phyloP scores from a whole-genome alignment of 192 early-diverging fungal species.

The Neocallimastix lanati region DNA sequence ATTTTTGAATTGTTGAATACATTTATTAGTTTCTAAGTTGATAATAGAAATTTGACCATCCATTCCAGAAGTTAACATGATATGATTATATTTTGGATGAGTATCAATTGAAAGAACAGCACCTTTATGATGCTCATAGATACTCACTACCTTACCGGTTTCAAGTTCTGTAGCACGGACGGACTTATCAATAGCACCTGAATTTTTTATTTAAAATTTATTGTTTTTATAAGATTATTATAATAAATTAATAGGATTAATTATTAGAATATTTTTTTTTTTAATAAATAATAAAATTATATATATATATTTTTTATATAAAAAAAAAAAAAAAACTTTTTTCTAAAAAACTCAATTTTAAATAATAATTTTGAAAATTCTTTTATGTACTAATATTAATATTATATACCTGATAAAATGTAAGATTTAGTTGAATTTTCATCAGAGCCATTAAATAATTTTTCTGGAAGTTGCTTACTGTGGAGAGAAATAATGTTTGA shows the following conservation, averaged over 20 bases:
- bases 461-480: constrained; percentile 8
- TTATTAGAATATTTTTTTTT: too few species aligned
- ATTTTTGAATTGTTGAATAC: constrained; percentile 39
- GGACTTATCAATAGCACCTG: constrained; percentile 40
- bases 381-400: too few species aligned
- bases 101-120: constrained; percentile 42
- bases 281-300: too few species aligned
- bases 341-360: too few species aligned
- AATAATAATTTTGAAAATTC: too few species aligned
- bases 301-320: too few species aligned
- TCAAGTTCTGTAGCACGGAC: constrained; percentile 26
- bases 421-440: background rate
- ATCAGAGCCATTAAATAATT: background rate
- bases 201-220: constrained; percentile 19
- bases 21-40: constrained; percentile 14
- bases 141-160: constrained; percentile 14
- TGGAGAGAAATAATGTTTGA: constrained; percentile 36
- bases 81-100: constrained; percentile 20
- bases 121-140: constrained; percentile 28
- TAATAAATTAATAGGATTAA: too few species aligned
- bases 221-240: too few species aligned
- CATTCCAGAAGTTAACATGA: constrained; percentile 9
- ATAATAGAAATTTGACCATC: constrained; percentile 13
- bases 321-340: too few species aligned
- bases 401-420: constrained; percentile 7